Evolutionary conservation across 2,329 filamentous ascomycete species (phyloP), one percentile per base, ranked within the genome.

Genomic region (Helicocarpus griseus): DNA sequence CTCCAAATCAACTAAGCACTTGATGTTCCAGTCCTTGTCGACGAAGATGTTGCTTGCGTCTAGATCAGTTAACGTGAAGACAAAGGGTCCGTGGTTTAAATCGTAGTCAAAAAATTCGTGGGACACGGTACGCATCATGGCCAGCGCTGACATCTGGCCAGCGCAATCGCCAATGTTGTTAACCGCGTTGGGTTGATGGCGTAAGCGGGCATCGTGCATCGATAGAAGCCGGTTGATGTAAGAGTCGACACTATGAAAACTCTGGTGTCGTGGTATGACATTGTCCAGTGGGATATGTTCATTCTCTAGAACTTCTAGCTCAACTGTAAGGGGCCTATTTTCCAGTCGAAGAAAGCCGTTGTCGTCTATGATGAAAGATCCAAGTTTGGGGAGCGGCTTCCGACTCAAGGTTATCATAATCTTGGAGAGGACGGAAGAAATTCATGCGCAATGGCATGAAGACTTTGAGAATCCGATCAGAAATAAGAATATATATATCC

Each of bases 31-130:
- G 14, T 66, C 50, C 5, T 61, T 48, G 48, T 65, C 60, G 7
- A 65, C 62, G 29, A 65, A 60, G n/a, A 65, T 63, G 48, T 73
- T 72, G 50, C 65, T 68, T 43, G 58, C 58, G 48, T 73, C 65
- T 11, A 73, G 57, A 53, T 73, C 69, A 11, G 67, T 71, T 11
- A 73, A 60, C 1, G 49, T 58, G 29, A 64, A 57, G 28, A 65
- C 51, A 53, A 69, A 72, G 0, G 66, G 66, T 2, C 68, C 68
- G 22, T 62, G 51, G n/a, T 62, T 59, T 22, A 68, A 58, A 59
- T 66, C 60, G 6, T 57, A 54, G 11, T 47, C 59, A 22, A 57
- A 61, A 63, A 47, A 65, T 36, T 53, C 67, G 60, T 11, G 56
- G 48, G 39, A 55, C 39, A 47, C 58, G 36, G 53, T 65, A 62